phyloP scores from a whole-genome alignment of 2,329 filamentous ascomycete genomes.

The Beauveria caledonica region DNA sequence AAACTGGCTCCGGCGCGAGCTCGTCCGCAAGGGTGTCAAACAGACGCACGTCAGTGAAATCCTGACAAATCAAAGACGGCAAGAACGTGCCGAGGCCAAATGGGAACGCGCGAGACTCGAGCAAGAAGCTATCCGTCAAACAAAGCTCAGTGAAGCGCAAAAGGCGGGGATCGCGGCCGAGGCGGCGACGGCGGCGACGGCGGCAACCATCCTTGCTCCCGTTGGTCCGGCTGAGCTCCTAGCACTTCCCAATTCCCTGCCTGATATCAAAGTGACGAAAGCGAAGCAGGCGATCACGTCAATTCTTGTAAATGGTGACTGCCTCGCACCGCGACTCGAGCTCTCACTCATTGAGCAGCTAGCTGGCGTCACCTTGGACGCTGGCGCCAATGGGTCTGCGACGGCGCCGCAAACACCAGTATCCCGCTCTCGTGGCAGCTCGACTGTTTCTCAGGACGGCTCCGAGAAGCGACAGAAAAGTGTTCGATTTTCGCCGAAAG shows the following conservation, averaged over 20 bases:
- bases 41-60: constrained; percentile 71
- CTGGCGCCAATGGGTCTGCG: background rate
- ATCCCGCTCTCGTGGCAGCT: constrained; percentile 6
- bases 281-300: background rate
- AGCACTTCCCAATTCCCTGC: constrained; percentile 46
- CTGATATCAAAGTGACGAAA: constrained; percentile 30
- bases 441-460: background rate
- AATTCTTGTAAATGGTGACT: constrained; percentile 7
- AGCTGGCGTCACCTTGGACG: background rate
- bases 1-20: constrained; percentile 80
- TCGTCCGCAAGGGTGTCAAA: constrained; percentile 58
- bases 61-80: constrained; percentile 64
- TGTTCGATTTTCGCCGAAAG: constrained; percentile 61
- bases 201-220: constrained; percentile 19
- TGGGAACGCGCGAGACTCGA: constrained; percentile 85
- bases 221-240: constrained; percentile 39
- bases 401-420: background rate
- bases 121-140: constrained; percentile 72
- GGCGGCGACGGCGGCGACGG: too few relatives aligned
- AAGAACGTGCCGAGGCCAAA: constrained; percentile 77
- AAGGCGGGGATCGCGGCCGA: constrained; percentile 16
- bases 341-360: constrained; percentile 11
- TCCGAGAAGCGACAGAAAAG: constrained; percentile 46
- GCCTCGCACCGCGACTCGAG: background rate
- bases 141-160: constrained; percentile 40